These are phyloP conservation scores for Polychaeton citri DNA, from an alignment of 2,329 filamentous ascomycete species.

Conservation along the genomic window DNA sequence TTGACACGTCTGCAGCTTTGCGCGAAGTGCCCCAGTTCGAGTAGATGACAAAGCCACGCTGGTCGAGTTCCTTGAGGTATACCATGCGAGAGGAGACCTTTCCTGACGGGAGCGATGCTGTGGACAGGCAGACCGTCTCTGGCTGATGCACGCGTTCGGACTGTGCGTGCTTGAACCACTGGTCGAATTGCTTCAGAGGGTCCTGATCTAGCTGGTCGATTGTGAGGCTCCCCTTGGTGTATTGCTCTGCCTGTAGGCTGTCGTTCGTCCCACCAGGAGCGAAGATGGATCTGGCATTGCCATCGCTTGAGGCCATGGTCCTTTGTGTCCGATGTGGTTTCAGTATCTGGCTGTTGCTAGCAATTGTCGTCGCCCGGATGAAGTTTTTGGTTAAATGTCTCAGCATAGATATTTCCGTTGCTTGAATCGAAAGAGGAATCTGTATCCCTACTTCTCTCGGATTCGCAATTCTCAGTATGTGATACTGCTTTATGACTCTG, in stretches of 20 bases:
- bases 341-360: too few relatives aligned
- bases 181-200: conserved; percentile 75
- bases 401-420: too few relatives aligned
- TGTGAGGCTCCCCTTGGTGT: conserved; percentile 52
- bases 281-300: conserved; percentile 33
- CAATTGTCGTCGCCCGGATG: too few relatives aligned
- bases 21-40: conserved; percentile 75
- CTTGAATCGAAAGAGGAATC: too few relatives aligned
- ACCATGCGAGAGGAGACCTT: conserved; percentile 75
- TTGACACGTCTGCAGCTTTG: conserved; percentile 53
- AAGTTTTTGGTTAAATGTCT: too few relatives aligned
- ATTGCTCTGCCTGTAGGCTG: conserved; percentile 60
- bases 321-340: too few relatives aligned
- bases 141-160: conserved; percentile 53
- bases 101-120: conserved; percentile 69
- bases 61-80: conserved; percentile 90
- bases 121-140: conserved; percentile 79
- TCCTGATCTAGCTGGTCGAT: conserved; percentile 45
- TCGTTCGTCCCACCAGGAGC: conserved; percentile 48
- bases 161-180: conserved; percentile 72
- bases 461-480: too few relatives aligned
- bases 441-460: too few relatives aligned
- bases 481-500: too few relatives aligned
- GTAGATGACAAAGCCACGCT: conserved; percentile 76
- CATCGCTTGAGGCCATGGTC: not conserved